Evolutionary conservation across 2,329 filamentous ascomycete genomes (phyloP).

Genomic region (Byssothecium circinans): DNA sequence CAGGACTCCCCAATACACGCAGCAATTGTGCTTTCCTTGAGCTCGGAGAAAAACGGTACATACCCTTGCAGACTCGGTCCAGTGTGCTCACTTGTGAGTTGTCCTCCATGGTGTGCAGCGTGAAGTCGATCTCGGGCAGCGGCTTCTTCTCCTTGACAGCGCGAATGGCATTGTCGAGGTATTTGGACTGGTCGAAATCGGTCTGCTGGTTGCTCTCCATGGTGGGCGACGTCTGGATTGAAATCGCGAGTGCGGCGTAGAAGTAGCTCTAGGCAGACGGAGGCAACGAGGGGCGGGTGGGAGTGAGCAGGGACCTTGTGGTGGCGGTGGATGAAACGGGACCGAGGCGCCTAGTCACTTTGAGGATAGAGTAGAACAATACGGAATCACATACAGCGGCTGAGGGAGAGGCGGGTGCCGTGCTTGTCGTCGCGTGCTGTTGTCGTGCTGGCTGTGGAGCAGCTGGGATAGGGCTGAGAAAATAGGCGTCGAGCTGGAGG

Average conservation of each 20-base stretch:
- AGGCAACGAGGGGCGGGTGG: constrained; percentile 37
- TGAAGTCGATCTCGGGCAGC: constrained; percentile 97
- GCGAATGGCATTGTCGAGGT: constrained; percentile 83
- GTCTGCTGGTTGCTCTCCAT: constrained; percentile 41
- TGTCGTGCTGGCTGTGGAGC: constrained; percentile 18
- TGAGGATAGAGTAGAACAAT: constrained; percentile 19
- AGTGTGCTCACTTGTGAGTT: constrained; percentile 90
- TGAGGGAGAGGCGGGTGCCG: constrained; percentile 6
- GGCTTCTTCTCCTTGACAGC: constrained; percentile 95
- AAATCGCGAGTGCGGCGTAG: constrained; percentile 21
- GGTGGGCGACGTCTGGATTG: constrained; percentile 25
- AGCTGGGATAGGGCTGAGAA: constrained; percentile 23
- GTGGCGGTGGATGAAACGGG: constrained; percentile 36
- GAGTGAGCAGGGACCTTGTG: constrained; percentile 31
- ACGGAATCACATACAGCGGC: constrained; percentile 12
- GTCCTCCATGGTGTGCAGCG: constrained; percentile 98
- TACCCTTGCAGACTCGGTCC: constrained; percentile 99
- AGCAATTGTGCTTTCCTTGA: background rate
- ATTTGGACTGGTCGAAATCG: constrained; percentile 44
- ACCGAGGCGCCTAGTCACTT: constrained; percentile 31
- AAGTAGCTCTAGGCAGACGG: constrained; percentile 17
- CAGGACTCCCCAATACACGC: background rate
- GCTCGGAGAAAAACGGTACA: constrained; percentile 1
- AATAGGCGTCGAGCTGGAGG: constrained; percentile 24
- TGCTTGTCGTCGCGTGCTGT: constrained; percentile 36